Percentiles rank a stretch among this genome's conserved stretches.
These are phyloP conservation scores for Marasmius tenuissimus DNA, from an alignment of 1,284 basidiomycete genomes.

Conservation along the genomic window DNA sequence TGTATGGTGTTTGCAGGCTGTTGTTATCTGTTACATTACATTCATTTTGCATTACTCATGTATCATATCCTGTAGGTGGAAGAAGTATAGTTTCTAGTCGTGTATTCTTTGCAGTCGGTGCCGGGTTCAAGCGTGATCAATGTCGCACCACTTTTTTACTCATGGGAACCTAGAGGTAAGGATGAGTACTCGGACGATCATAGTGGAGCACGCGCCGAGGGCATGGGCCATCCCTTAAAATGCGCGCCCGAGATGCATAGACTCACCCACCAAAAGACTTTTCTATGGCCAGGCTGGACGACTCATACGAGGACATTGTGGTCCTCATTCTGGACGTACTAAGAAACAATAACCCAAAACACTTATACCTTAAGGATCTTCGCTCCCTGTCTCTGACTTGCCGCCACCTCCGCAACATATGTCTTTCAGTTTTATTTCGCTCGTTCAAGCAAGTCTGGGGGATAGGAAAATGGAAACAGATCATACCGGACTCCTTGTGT, in stretches of 20 bases:
- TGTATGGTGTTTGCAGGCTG: conserved; percentile 1
- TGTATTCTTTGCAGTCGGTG: neutral
- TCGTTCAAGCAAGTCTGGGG: conserved; percentile 9
- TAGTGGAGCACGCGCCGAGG: too few species aligned
- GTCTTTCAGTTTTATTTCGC: conserved; percentile 11
- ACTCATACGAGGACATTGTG: conserved; percentile 11
- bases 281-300: conserved; percentile 5
- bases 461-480: neutral
- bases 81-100: neutral
- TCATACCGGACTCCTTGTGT: conserved; percentile 8
- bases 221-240: too few species aligned
- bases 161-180: too few species aligned
- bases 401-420: conserved; percentile 8
- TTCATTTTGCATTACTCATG: conserved; percentile 1
- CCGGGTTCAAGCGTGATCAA: neutral
- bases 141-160: too few species aligned
- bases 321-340: conserved; percentile 10
- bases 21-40: conserved; percentile 1
- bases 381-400: conserved; percentile 13
- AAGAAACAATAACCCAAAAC: conserved; percentile 6
- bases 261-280: neutral
- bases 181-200: too few species aligned
- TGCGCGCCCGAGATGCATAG: too few species aligned
- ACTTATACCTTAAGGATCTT: conserved; percentile 11
- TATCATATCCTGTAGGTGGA: conserved; percentile 1